These are phyloP conservation scores for Lycium barbarum DNA, from an alignment of 257 asterid genomes.

Conservation along the genomic window DNA sequence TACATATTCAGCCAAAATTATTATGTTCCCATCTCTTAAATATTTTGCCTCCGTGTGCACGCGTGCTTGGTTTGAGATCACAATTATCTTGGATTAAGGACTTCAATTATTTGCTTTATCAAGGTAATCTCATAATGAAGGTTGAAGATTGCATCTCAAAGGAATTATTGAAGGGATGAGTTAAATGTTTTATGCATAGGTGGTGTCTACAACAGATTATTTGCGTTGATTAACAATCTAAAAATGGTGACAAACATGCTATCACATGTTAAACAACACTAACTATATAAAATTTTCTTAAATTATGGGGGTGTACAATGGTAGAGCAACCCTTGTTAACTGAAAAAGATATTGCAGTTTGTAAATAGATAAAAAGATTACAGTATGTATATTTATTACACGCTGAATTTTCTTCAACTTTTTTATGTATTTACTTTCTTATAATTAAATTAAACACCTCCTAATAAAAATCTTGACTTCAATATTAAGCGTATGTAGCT, in stretches of 20 bases:
- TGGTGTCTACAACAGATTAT: not conserved
- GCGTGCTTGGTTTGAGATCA: slow-evolving; percentile 39
- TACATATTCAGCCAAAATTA: slow-evolving; percentile 38
- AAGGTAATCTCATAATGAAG: slow-evolving; percentile 24
- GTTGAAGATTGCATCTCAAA: slow-evolving; percentile 14
- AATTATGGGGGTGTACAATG: no score
- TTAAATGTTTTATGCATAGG: not conserved
- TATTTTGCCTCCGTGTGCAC: slow-evolving; percentile 17
- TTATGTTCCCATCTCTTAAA: slow-evolving; percentile 22
- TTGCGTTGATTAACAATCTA: not conserved
- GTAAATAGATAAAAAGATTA: no score
- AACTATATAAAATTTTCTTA: no score
- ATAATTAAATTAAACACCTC: no score
- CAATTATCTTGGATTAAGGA: slow-evolving; percentile 30
- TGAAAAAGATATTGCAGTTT: no score
- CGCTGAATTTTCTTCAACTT: no score
- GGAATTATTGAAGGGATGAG: not conserved
- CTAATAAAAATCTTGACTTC: not conserved
- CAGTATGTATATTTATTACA: no score
- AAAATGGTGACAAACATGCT: not conserved
- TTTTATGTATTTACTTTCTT: no score
- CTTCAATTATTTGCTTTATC: not conserved
- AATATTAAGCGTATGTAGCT: no score
- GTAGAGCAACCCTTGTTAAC: no score
- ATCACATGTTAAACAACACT: not conserved